Evolutionary conservation across 768 basidiomycete species (phyloP).

Genomic region (Megacollybia marginata): DNA sequence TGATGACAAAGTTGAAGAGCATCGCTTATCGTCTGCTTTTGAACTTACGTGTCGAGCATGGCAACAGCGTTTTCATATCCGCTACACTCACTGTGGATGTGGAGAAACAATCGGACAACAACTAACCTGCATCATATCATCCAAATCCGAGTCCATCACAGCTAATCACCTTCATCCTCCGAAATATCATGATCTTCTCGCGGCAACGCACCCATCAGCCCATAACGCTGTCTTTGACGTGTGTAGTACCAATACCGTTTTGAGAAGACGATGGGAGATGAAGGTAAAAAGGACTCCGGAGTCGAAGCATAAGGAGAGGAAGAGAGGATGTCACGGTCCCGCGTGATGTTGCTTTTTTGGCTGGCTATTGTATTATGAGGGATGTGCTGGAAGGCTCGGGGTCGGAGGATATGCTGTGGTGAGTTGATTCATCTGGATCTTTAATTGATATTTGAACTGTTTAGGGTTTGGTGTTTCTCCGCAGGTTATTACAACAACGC

Average conservation of each 20-base stretch:
- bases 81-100: slow-evolving; percentile 58
- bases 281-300: slow-evolving; percentile 19
- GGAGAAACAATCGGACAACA: slow-evolving; percentile 36
- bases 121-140: slow-evolving; percentile 24
- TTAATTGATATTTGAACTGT: too few relatives aligned
- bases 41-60: slow-evolving; percentile 45
- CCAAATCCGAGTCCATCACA: slow-evolving; percentile 8
- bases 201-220: slow-evolving; percentile 49
- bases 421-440: too few relatives aligned
- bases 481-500: too few relatives aligned
- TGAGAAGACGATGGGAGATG: slow-evolving; percentile 13
- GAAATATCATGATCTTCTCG: slow-evolving; percentile 27
- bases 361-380: slow-evolving; percentile 26
- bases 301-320: slow-evolving; percentile 16
- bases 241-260: slow-evolving; percentile 20
- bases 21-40: slow-evolving; percentile 34
- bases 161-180: slow-evolving; percentile 25
- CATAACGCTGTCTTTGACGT: slow-evolving; percentile 39
- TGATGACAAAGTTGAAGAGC: slow-evolving; percentile 44
- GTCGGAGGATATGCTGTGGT: too few relatives aligned
- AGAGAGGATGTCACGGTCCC: slow-evolving; percentile 5
- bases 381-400: slow-evolving; percentile 4
- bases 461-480: too few relatives aligned
- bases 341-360: slow-evolving; percentile 29
- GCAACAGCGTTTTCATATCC: slow-evolving; percentile 41